Percentiles rank a stretch among this genome's conserved stretches.
Evolutionary conservation across 345 rosid species (phyloP).

Genomic region (Syzygium grande): DNA sequence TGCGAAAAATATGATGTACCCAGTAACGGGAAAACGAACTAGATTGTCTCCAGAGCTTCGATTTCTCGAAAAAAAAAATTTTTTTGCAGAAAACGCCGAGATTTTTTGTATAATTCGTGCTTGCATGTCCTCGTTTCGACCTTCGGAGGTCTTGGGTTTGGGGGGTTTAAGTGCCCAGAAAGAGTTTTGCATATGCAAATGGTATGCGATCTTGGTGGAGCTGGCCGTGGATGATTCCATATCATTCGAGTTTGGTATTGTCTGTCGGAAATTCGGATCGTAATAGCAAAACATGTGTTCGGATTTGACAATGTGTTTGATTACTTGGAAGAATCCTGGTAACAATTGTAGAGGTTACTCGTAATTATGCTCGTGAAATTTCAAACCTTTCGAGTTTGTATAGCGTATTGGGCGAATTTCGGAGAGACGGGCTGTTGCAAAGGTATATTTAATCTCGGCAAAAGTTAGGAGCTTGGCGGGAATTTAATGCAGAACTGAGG

Average conservation of each 20-base stretch:
- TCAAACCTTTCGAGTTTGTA: not conserved
- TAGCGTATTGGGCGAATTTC: not conserved
- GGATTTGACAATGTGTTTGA: not conserved
- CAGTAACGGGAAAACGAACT: not conserved
- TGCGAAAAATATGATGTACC: not conserved
- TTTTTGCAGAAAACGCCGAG: not conserved
- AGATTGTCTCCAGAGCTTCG: not conserved
- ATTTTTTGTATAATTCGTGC: not conserved
- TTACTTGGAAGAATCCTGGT: not conserved
- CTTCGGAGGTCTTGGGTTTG: not conserved
- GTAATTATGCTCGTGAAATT: not conserved
- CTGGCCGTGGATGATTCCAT: not conserved
- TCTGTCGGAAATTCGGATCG: not conserved
- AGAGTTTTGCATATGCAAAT: not conserved
- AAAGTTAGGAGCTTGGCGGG: not conserved
- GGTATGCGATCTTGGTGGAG: not conserved
- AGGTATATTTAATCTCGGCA: not conserved
- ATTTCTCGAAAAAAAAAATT: not conserved
- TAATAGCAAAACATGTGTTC: not conserved
- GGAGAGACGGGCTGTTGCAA: not conserved
- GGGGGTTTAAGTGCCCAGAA: not conserved
- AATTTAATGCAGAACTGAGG: not conserved
- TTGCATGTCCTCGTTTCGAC: not conserved
- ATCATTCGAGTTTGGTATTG: not conserved
- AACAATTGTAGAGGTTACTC: not conserved